Percentiles rank a stretch among this genome's conserved stretches.
Evolutionary conservation across 2,329 filamentous ascomycete genomes (phyloP).

Genomic region (Ilyonectria mors-panacis): DNA sequence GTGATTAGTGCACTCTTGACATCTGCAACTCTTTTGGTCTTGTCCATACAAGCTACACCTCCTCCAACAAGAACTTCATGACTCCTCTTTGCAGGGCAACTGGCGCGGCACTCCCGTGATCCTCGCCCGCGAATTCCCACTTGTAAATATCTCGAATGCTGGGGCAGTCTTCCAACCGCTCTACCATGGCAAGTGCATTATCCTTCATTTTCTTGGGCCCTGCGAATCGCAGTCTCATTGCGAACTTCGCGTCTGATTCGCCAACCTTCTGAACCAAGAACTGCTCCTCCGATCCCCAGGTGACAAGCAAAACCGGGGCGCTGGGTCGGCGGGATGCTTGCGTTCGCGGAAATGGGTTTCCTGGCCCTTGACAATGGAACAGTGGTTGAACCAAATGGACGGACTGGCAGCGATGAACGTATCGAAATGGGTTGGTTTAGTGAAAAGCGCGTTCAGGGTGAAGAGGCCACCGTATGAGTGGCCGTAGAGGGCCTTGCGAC

Average conservation of each 20-base stretch:
- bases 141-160: constrained; percentile 39
- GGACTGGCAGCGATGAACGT: constrained; percentile 63
- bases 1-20: neutral
- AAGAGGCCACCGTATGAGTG: constrained; percentile 67
- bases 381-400: constrained; percentile 63
- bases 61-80: constrained; percentile 37
- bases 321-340: constrained; percentile 13
- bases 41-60: neutral
- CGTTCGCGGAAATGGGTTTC: constrained; percentile 44
- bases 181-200: constrained; percentile 42
- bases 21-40: neutral
- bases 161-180: constrained; percentile 36
- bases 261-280: constrained; percentile 43
- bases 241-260: constrained; percentile 51
- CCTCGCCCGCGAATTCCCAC: constrained; percentile 48
- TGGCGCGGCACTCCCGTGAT: constrained; percentile 44
- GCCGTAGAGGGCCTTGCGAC: constrained; percentile 61
- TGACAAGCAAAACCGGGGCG: constrained; percentile 54
- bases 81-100: constrained; percentile 41
- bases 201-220: constrained; percentile 33
- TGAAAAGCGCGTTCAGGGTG: constrained; percentile 60
- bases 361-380: constrained; percentile 55
- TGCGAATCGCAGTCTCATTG: constrained; percentile 39
- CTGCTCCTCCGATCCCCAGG: constrained; percentile 52
- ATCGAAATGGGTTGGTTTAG: constrained; percentile 57